These are phyloP conservation scores for Magnolia kwangsiensis DNA, from an alignment of 164 flowering plant species.

Conservation along the genomic window DNA sequence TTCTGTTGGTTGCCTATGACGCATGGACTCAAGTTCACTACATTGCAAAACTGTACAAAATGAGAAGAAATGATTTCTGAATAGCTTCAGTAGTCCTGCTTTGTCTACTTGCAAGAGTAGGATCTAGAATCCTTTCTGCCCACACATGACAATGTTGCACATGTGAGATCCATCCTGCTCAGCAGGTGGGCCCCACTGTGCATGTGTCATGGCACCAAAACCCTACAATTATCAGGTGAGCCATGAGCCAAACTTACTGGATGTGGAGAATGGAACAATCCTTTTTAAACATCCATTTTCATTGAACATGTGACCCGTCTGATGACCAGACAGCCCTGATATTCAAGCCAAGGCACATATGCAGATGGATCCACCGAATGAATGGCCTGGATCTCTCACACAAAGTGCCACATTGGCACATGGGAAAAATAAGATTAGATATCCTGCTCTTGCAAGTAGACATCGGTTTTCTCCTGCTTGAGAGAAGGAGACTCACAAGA, in stretches of 20 bases:
- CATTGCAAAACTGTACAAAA: constrained; percentile 38
- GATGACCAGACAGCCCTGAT: too few species aligned
- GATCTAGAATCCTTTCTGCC: not conserved
- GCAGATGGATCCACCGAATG: too few species aligned
- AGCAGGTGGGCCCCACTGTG: not conserved
- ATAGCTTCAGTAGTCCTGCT: too few species aligned
- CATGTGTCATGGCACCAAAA: not conserved
- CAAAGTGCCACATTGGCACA: not conserved
- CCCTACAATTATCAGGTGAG: not conserved
- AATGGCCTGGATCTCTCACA: not conserved
- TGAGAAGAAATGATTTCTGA: constrained; percentile 31
- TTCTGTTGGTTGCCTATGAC: constrained; percentile 41
- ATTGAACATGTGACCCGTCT: too few species aligned
- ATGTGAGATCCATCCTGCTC: not conserved
- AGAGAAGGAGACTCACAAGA: constrained; percentile 5
- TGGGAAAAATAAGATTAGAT: not conserved
- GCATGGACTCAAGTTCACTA: constrained; percentile 37
- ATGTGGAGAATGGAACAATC: too few species aligned
- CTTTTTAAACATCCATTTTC: too few species aligned
- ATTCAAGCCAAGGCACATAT: too few species aligned
- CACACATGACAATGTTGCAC: not conserved
- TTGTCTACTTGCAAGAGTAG: not conserved
- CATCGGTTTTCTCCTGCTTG: not conserved
- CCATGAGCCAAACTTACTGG: not conserved
- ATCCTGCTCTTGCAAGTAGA: not conserved